phyloP scores from a whole-genome alignment of 2,329 filamentous ascomycete species.

The Tricladium varicosporioides region DNA sequence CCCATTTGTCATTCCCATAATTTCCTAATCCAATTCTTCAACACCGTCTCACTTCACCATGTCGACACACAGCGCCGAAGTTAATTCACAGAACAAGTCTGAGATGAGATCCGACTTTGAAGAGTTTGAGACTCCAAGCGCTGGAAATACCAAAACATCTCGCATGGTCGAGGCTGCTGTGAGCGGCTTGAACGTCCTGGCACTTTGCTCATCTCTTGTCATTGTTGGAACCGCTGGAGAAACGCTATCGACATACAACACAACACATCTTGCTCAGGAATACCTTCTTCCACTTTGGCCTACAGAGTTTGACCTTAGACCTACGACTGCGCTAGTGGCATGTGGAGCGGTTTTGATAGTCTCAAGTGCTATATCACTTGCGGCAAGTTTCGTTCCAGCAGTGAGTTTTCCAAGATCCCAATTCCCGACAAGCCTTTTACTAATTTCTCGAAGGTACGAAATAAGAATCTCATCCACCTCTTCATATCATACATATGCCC shows the following conservation, averaged over 20 bases:
- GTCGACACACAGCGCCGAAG: no score
- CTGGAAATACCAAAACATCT: slow-evolving; percentile 9
- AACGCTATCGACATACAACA: slow-evolving; percentile 53
- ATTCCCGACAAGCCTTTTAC: background rate
- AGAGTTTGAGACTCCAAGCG: slow-evolving; percentile 23
- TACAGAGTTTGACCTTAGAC: slow-evolving; percentile 52
- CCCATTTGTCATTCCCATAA: slow-evolving; percentile 2
- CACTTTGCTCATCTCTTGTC: slow-evolving; percentile 49
- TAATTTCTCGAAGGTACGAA: slow-evolving; percentile 39
- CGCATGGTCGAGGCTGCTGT: slow-evolving; percentile 42
- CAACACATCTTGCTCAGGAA: slow-evolving; percentile 47
- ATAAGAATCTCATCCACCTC: slow-evolving; percentile 26
- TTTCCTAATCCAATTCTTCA: slow-evolving; percentile 3
- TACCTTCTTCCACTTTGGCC: slow-evolving; percentile 58
- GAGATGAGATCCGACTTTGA: slow-evolving; percentile 19
- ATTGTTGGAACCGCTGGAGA: slow-evolving; percentile 55
- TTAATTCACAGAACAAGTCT: slow-evolving; percentile 19
- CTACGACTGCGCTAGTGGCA: slow-evolving; percentile 53
- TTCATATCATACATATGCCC: slow-evolving; percentile 38
- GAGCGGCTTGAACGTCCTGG: slow-evolving; percentile 47
- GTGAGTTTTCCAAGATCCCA: slow-evolving; percentile 41
- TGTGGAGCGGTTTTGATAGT: slow-evolving; percentile 50
- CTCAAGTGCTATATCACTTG: slow-evolving; percentile 47
- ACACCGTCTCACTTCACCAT: background rate
- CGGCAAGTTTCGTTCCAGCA: slow-evolving; percentile 46